Base-by-base conservation (phyloP, 2,329 filamentous ascomycete genomes). In the Daldinia sp. region DNA sequence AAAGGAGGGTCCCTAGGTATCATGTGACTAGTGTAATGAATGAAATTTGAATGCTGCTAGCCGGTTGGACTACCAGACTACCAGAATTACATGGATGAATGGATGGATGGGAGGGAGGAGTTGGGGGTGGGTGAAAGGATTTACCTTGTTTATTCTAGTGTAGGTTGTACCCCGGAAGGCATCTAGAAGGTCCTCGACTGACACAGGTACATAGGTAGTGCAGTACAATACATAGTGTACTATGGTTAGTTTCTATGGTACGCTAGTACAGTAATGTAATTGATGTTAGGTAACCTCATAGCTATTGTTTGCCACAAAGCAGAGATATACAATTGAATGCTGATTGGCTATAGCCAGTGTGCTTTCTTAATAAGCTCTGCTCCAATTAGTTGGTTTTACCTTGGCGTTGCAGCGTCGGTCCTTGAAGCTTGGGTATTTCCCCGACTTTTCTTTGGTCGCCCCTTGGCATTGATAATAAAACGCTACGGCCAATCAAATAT, bases 391-490 rank as follows among this genome's bases (percentile, higher is more conserved):
- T 51, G 30, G 53, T 46, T 46, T 6, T n/a, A 37, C 46, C 46
- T 59, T 69, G 39, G 57, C 28, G 46, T 66, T n/a, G n/a, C n/a
- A n/a, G n/a, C n/a, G n/a, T n/a, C 62, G 55, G 63, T 37, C 60
- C 51, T 60, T 48, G 42, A 28, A 41, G 46, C 57, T 69, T 67
- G 56, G n/a, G 67, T 15, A 13, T 9, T 30, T 39, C 18, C 18
- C 33, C 33, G 35, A 41, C 35, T 13, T 56, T 15, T 60, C 23
- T 54, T 48, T n/a, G 46, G 18, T 35, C 54, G 23, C 23, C 51
- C 63, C 63, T 71, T 71, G 68, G 69, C 60, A 26, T 61, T 54
- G 65, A 42, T 65, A 63, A 65, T 70, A 50, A 63, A 44, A 54
- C 61, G 18, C 15, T 4, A 18, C 18, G 54, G 51, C 65, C 65